Conservation (phyloP, 73 alveolate genomes). For the Blepharisma stoltei region DNA sequence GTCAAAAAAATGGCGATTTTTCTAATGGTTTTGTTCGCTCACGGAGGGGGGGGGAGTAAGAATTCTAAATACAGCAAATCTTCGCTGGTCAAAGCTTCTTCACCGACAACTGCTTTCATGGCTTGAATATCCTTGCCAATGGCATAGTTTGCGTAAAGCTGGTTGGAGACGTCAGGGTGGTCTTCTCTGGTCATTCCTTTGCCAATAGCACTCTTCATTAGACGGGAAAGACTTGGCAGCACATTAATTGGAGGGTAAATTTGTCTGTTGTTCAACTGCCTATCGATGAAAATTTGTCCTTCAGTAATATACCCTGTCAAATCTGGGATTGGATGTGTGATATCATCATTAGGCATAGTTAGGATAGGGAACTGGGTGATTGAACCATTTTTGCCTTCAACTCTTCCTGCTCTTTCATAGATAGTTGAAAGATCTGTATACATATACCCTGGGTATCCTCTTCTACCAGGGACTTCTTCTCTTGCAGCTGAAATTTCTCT, state of each 20-base stretch:
- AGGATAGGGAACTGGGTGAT: conserved; percentile 79
- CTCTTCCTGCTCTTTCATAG: conserved; percentile 99
- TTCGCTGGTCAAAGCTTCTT: conserved; percentile 96
- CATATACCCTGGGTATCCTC: conserved; percentile 99
- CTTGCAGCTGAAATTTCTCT: conserved; percentile 99
- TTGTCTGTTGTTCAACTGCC: conserved; percentile 95
- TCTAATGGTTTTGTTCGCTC: no score
- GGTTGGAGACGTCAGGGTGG: conserved; percentile 99
- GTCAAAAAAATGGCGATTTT: no score
- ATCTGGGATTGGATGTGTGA: conserved; percentile 99
- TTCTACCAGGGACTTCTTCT: conserved; percentile 99
- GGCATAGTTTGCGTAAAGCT: conserved; percentile 99
- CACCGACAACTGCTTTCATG: conserved; percentile 99
- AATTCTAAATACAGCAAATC: conserved; percentile 89
- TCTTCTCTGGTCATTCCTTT: conserved; percentile 98
- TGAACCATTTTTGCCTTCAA: conserved; percentile 79
- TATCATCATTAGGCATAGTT: conserved; percentile 99
- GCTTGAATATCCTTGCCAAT: conserved; percentile 99
- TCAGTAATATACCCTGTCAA: conserved; percentile 99
- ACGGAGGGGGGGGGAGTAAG: no score
- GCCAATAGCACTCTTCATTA: conserved; percentile 99
- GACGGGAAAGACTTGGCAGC: conserved; percentile 98
- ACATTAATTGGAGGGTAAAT: conserved; percentile 99
- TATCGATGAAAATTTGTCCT: conserved; percentile 98
- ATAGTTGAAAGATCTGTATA: conserved; percentile 99